Conservation (phyloP, 352 stramenopile genomes). For the Phytophthora fragariaefolia region DNA sequence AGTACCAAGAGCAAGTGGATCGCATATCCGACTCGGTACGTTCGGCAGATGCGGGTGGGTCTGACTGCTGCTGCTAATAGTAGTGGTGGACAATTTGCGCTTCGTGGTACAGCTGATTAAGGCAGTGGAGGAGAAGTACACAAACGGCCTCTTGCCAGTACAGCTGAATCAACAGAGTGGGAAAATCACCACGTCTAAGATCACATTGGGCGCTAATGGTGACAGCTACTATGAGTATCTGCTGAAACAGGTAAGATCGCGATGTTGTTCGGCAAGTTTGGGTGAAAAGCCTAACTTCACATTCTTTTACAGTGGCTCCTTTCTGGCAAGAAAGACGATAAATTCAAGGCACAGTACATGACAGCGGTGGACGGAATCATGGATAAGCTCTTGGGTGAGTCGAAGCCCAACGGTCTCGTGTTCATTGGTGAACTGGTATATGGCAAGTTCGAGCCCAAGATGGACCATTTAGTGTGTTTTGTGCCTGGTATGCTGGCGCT, state of each 20-base stretch:
- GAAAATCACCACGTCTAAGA: conserved; percentile 51
- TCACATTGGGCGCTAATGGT: conserved; percentile 76
- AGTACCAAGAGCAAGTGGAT: conserved; percentile 77
- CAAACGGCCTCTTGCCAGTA: conserved; percentile 60
- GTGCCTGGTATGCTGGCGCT: conserved; percentile 89
- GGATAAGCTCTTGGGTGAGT: conserved; percentile 57
- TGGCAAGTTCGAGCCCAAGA: conserved; percentile 64
- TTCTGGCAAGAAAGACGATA: conserved; percentile 75
- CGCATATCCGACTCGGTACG: conserved; percentile 69
- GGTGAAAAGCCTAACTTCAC: neutral
- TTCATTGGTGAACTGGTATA: conserved; percentile 78
- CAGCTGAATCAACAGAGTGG: conserved; percentile 53
- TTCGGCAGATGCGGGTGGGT: neutral
- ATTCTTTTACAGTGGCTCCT: conserved; percentile 58
- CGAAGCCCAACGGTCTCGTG: conserved; percentile 61
- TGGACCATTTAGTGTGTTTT: conserved; percentile 94
- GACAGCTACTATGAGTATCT: conserved; percentile 91
- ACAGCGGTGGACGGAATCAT: conserved; percentile 70
- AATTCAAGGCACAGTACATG: conserved; percentile 74
- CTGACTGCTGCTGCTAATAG: too few relatives aligned
- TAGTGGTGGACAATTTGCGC: neutral
- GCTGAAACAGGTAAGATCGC: conserved; percentile 67
- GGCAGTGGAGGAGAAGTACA: conserved; percentile 61
- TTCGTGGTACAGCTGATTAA: conserved; percentile 43
- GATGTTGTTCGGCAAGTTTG: neutral